phyloP scores from a whole-genome alignment of 371 early-diverging fungal genomes.

The Chytridiales sp. region DNA sequence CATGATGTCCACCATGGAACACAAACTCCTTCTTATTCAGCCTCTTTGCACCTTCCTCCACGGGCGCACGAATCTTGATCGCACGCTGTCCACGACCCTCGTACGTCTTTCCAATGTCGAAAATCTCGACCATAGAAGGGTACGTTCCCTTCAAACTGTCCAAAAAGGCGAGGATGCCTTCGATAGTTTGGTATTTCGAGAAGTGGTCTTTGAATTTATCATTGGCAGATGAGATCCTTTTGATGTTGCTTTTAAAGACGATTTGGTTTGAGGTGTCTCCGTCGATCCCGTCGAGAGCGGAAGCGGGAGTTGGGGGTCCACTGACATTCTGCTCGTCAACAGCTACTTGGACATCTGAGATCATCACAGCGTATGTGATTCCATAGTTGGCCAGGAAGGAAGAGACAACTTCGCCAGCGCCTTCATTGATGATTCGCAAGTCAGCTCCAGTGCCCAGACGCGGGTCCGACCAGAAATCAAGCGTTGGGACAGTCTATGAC shows the following conservation, averaged over 20 bases:
- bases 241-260: background rate
- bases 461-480: conserved; percentile 27
- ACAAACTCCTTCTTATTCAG: conserved; percentile 30
- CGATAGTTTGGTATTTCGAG: conserved; percentile 28
- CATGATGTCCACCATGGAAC: conserved; percentile 39
- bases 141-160: conserved; percentile 12
- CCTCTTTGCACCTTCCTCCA: background rate
- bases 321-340: conserved; percentile 15
- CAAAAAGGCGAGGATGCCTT: conserved; percentile 22
- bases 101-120: conserved; percentile 52
- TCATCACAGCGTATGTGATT: conserved; percentile 9
- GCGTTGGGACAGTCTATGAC: conserved; percentile 12
- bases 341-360: conserved; percentile 16
- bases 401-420: conserved; percentile 4
- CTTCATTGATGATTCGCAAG: conserved; percentile 10
- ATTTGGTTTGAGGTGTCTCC: background rate
- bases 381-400: background rate
- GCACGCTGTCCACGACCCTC: conserved; percentile 53
- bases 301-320: background rate
- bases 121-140: conserved; percentile 18
- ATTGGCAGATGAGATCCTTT: background rate
- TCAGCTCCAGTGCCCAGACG: conserved; percentile 12
- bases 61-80: conserved; percentile 36
- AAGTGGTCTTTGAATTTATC: conserved; percentile 12
- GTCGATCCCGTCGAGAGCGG: background rate